Evolutionary conservation across 805 yeast species (phyloP).

Genomic region (Candida golubevii): DNA sequence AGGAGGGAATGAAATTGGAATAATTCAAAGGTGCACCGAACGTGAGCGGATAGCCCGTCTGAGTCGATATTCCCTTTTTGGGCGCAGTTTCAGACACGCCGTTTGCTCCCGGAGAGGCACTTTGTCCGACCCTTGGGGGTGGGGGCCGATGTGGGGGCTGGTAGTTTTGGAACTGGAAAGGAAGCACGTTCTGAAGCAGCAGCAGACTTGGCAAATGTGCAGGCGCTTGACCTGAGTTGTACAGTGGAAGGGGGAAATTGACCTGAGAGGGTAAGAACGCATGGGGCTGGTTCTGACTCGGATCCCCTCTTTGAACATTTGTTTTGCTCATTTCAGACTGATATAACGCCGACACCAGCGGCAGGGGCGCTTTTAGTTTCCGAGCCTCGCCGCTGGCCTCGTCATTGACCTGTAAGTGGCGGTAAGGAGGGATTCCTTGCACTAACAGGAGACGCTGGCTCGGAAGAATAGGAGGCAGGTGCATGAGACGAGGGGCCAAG

Average conservation of each 20-base stretch:
- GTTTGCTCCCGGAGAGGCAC: no score
- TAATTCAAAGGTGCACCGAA: background rate
- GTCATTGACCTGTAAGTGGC: background rate
- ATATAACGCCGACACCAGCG: background rate
- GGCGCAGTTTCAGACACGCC: no score
- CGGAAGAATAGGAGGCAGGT: constrained; percentile 17
- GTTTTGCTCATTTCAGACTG: background rate
- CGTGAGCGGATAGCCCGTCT: background rate
- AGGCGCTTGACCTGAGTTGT: background rate
- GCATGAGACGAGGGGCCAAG: constrained; percentile 11
- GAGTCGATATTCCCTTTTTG: no score
- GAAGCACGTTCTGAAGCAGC: constrained; percentile 2
- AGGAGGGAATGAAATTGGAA: background rate
- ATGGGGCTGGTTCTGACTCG: background rate
- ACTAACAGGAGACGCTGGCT: constrained; percentile 11
- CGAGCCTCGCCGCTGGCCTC: no score
- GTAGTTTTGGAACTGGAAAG: constrained; percentile 4
- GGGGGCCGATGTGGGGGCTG: background rate
- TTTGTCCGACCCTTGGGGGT: no score
- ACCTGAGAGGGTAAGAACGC: constrained; percentile 5
- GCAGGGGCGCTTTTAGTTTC: no score
- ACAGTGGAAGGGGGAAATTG: background rate
- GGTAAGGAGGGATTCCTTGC: constrained; percentile 10
- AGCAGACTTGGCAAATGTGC: constrained; percentile 4
- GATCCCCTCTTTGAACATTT: no score